phyloP scores from a whole-genome alignment of 2,329 filamentous ascomycete species.

The Sclerotinia glacialis region DNA sequence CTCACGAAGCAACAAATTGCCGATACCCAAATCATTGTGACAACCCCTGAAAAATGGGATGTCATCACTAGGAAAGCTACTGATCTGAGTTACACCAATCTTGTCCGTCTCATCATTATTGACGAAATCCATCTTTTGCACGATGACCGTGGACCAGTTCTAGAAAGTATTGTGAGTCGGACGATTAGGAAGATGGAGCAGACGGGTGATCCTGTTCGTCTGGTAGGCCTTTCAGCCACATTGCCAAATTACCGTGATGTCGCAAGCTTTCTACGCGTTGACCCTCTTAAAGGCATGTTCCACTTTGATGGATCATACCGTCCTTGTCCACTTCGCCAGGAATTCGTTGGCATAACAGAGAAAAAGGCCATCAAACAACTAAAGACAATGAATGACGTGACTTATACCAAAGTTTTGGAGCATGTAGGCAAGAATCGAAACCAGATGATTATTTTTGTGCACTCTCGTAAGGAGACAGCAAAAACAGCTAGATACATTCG shows the following conservation, averaged over 20 bases:
- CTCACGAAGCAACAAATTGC: conserved; percentile 98
- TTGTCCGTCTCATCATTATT: conserved; percentile 94
- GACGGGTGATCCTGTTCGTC: conserved; percentile 86
- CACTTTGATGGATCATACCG: conserved; percentile 94
- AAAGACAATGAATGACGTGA: conserved; percentile 99
- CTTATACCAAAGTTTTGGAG: conserved; percentile 94
- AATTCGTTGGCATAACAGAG: conserved; percentile 96
- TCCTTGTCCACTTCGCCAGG: conserved; percentile 90
- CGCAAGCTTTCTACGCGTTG: conserved; percentile 88
- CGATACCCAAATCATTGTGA: conserved; percentile 97
- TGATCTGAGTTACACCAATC: conserved; percentile 92
- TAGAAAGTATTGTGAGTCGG: conserved; percentile 94
- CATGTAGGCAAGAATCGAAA: conserved; percentile 91
- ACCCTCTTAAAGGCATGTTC: conserved; percentile 81
- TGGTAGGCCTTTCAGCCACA: conserved; percentile 90
- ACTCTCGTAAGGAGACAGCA: conserved; percentile 95
- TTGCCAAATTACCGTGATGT: conserved; percentile 96
- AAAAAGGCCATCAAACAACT: conserved; percentile 98
- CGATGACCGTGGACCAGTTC: conserved; percentile 91
- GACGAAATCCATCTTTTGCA: conserved; percentile 98
- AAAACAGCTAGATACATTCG: conserved; percentile 96
- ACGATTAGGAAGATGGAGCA: conserved; percentile 92
- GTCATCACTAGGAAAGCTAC: conserved; percentile 98
- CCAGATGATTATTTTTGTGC: conserved; percentile 98
- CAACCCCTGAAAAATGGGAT: conserved; percentile 98